Conservation (phyloP, 257 asterid genomes). For the Solanum habrochaites region DNA sequence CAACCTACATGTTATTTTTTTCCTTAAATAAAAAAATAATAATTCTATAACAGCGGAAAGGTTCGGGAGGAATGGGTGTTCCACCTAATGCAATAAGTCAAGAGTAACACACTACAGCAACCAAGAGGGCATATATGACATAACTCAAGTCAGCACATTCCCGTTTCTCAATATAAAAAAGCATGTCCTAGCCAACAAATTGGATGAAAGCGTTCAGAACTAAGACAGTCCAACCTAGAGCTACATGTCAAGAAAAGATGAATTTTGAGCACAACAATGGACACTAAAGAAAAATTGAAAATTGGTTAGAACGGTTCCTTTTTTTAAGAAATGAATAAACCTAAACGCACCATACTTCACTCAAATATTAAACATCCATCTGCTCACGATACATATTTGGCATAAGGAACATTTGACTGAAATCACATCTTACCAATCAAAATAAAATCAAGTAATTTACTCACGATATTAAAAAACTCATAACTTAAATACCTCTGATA, state of each 20-base stretch:
- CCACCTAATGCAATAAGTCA: not conserved
- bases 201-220: not conserved
- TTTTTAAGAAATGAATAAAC: not conserved
- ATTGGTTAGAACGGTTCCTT: not conserved
- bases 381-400: not conserved
- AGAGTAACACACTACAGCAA: not conserved
- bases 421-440: not conserved
- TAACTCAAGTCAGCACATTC: not conserved
- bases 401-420: not conserved
- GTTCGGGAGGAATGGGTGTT: not conserved
- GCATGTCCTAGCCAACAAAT: not conserved
- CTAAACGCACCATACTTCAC: not conserved
- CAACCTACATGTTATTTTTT: not conserved
- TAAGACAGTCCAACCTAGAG: not conserved
- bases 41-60: not conserved
- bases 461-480: not conserved
- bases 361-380: not conserved
- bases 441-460: not conserved
- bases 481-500: slow-evolving; percentile 46
- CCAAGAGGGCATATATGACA: not conserved
- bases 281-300: not conserved
- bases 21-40: not conserved
- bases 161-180: not conserved
- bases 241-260: not conserved
- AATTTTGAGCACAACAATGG: not conserved